A percentile compares a stretch with the other conserved stretches of the same genome.
Evolutionary conservation across 2,329 filamentous ascomycete species (phyloP).

Genomic region (Sarocladium kiliense): DNA sequence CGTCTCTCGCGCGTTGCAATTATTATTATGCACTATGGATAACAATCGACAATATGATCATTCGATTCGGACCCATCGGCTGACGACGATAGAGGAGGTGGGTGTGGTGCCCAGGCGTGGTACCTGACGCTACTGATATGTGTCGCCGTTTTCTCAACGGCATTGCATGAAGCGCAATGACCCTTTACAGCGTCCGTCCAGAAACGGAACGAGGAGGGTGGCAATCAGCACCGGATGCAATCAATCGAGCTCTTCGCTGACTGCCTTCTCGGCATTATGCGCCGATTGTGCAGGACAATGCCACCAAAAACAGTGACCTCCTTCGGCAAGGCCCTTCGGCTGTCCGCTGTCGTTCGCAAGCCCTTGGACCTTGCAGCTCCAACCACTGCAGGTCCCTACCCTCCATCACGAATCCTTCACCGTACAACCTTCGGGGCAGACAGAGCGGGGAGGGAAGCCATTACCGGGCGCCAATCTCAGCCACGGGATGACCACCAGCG

Average conservation of each 20-base stretch:
- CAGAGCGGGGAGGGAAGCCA: not conserved
- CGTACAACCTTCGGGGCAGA: not conserved
- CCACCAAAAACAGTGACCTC: not conserved
- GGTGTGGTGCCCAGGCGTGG: not conserved
- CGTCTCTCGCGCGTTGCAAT: too few species aligned
- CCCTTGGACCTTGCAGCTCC: not conserved
- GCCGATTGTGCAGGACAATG: not conserved
- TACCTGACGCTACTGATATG: not conserved
- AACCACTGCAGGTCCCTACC: not conserved
- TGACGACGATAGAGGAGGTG: not conserved
- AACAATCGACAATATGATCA: too few species aligned
- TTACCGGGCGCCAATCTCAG: not conserved
- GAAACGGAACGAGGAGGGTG: constrained; percentile 1
- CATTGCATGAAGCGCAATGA: not conserved
- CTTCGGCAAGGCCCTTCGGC: not conserved
- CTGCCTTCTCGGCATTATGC: not conserved
- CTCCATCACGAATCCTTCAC: not conserved
- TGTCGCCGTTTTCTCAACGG: not conserved
- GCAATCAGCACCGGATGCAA: not conserved
- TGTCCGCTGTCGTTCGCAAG: not conserved
- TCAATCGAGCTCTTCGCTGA: not conserved
- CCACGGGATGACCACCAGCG: not conserved
- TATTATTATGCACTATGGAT: too few species aligned
- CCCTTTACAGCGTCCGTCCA: not conserved
- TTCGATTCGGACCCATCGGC: not conserved